These are phyloP conservation scores for Lasiodiplodia sp. DNA, from an alignment of 2,329 filamentous ascomycete species.

Conservation along the genomic window DNA sequence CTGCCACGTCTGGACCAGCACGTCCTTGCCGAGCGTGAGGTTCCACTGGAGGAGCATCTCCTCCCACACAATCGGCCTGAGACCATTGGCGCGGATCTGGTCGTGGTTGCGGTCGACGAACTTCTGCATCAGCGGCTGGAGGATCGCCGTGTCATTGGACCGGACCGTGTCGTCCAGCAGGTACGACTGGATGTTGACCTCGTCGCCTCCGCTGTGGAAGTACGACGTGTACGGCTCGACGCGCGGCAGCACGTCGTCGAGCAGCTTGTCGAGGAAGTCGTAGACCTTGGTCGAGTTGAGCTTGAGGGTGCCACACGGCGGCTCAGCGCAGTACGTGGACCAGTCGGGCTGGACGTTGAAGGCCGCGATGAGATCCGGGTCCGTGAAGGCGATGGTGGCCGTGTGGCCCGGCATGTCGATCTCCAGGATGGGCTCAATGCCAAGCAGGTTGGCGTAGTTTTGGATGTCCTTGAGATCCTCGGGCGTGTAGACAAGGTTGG, in stretches of 20 bases:
- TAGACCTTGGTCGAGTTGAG: slow-evolving; percentile 76
- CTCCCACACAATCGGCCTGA: slow-evolving; percentile 85
- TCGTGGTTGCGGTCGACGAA: slow-evolving; percentile 76
- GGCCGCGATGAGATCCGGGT: slow-evolving; percentile 76
- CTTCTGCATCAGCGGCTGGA: slow-evolving; percentile 78
- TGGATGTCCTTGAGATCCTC: slow-evolving; percentile 72
- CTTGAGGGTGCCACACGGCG: slow-evolving; percentile 71
- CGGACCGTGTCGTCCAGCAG: slow-evolving; percentile 74
- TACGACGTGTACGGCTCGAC: slow-evolving; percentile 64
- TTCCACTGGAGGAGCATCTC: slow-evolving; percentile 85
- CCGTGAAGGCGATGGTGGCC: slow-evolving; percentile 68
- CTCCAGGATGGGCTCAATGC: slow-evolving; percentile 76
- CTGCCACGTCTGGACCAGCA: slow-evolving; percentile 82
- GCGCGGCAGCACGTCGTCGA: slow-evolving; percentile 78
- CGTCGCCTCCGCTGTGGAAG: slow-evolving; percentile 89
- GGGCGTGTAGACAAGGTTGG: slow-evolving; percentile 71
- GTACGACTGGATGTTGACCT: slow-evolving; percentile 76
- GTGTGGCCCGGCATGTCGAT: slow-evolving; percentile 86
- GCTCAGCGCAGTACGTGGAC: slow-evolving; percentile 61
- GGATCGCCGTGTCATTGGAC: slow-evolving; percentile 68
- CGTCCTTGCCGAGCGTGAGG: slow-evolving; percentile 72
- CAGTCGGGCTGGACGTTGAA: slow-evolving; percentile 63
- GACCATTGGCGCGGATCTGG: slow-evolving; percentile 67
- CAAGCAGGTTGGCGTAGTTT: slow-evolving; percentile 71
- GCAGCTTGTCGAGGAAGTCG: slow-evolving; percentile 74